A percentile compares a stretch with the other conserved stretches of the same genome.
These are phyloP conservation scores for Colletotrichum phormii DNA, from an alignment of 2,329 filamentous ascomycete genomes.

Conservation along the genomic window DNA sequence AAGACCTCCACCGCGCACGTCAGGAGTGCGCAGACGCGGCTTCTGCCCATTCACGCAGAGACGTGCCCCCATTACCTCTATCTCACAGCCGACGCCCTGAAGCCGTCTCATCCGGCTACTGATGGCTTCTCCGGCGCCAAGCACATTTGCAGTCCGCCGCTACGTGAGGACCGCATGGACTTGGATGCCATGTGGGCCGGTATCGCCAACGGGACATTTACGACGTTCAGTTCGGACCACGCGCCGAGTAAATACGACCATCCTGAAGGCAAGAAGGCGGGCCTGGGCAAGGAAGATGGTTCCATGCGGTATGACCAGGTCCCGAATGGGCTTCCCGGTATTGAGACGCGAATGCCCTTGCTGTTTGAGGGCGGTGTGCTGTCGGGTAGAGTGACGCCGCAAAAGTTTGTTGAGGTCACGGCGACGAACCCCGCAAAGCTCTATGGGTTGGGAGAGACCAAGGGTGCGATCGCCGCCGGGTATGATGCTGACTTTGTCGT, in stretches of 20 bases:
- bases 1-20: constrained; percentile 59
- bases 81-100: constrained; percentile 60
- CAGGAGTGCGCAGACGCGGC: constrained; percentile 52
- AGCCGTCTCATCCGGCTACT: constrained; percentile 44
- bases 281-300: constrained; percentile 40
- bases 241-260: constrained; percentile 62
- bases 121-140: constrained; percentile 67
- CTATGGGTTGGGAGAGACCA: constrained; percentile 64
- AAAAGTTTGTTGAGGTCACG: constrained; percentile 66
- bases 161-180: constrained; percentile 55
- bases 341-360: constrained; percentile 67
- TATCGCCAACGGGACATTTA: constrained; percentile 63
- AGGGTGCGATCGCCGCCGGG: constrained; percentile 63
- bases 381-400: constrained; percentile 52
- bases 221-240: constrained; percentile 60
- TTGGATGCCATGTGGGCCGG: constrained; percentile 64
- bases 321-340: constrained; percentile 68
- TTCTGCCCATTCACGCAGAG: constrained; percentile 63
- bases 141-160: constrained; percentile 65
- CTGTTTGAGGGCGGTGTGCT: constrained; percentile 45
- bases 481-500: constrained; percentile 68
- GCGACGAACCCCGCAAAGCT: constrained; percentile 67
- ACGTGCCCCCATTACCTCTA: constrained; percentile 69
- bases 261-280: constrained; percentile 60
- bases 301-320: constrained; percentile 63